Evolutionary conservation across 225 moss, liverwort and hornwort species (phyloP), one percentile per base, ranked within the genome.

Genomic region (Anthoceros angustus): DNA sequence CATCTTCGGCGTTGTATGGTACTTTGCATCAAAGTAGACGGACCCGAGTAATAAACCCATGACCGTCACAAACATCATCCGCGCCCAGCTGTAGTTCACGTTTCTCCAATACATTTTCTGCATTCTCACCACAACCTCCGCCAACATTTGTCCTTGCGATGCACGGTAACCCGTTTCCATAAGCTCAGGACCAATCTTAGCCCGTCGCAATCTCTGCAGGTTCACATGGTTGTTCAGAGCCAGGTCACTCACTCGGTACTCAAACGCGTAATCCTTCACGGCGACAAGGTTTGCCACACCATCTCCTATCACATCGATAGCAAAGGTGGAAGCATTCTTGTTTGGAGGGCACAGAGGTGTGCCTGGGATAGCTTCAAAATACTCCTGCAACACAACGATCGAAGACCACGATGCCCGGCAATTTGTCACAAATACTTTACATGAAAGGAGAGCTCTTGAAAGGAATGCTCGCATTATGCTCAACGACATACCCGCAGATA

Each of bases 311-410:
- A 84, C 41, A 71, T 87, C 85, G 32, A 88, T 64, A 21, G 76
- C 77, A 72, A 76, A 86, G 15, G 83, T 70, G 26, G 78, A 16
- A 42, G 84, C 77, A 66, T 73, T 73, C 43, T 70, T 78, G 70
- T 74, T 81, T 67, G 76, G 68, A 65, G 83, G 77, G 70, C 91
- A 95, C 62, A 67, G 63, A 16, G 86, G 82, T 62, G 95, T 85
- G 73, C 95, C 91, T 25, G 91, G 88, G 76, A 91, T 88, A 62
- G 91, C 71, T 63, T 88, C 91, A 62, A 95, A 91, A 70, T 84
- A 91, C 0, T 74, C 78, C 95, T 95, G 82, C 61, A 63, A 21
- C 70, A 42, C 67, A 14, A 3, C 14, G 41, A n/a, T 20, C 48
- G 16, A 66, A 16, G 42, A 15, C 20, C 39, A 42, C 5, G 25